These are phyloP conservation scores for Termitomyces sp. DNA, from an alignment of 768 basidiomycete genomes.

Conservation along the genomic window DNA sequence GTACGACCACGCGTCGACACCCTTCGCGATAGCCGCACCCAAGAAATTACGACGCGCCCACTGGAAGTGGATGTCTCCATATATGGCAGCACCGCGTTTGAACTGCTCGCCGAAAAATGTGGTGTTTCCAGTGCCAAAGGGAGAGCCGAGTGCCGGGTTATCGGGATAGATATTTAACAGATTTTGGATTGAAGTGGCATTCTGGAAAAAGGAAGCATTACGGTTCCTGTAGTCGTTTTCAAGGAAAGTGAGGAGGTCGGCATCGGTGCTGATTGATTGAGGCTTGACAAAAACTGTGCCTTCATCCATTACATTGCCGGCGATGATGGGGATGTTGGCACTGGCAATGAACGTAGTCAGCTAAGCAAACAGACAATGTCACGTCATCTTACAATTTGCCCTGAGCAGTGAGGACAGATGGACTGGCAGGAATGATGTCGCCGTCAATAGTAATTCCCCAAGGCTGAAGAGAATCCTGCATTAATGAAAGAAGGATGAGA, in stretches of 20 bases:
- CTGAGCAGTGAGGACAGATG: conserved; percentile 14
- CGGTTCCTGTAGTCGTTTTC: conserved; percentile 16
- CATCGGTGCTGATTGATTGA: conserved; percentile 9
- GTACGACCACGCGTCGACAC: conserved; percentile 13
- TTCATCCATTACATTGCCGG: conserved; percentile 15
- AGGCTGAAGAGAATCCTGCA: conserved; percentile 3
- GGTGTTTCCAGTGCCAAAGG: conserved; percentile 35
- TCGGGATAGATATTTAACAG: conserved; percentile 35
- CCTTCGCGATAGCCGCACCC: conserved; percentile 1
- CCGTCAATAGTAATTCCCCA: conserved; percentile 16
- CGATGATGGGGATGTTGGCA: conserved; percentile 15
- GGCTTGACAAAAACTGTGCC: conserved; percentile 17
- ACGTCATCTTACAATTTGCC: conserved; percentile 12
- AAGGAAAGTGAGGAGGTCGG: conserved; percentile 14
- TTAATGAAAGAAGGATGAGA: not conserved
- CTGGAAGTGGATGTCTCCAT: conserved; percentile 17
- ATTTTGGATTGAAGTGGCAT: conserved; percentile 9
- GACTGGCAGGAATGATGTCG: conserved; percentile 14
- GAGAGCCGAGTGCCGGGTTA: conserved; percentile 33
- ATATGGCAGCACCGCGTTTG: conserved; percentile 15
- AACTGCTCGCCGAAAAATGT: conserved; percentile 25
- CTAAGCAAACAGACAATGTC: not conserved
- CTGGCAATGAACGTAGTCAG: not conserved
- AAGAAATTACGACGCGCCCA: conserved; percentile 15
- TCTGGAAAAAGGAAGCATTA: conserved; percentile 15